Conservation (phyloP, 805 yeast species). For the Kodamaea hsintzibuensis region DNA sequence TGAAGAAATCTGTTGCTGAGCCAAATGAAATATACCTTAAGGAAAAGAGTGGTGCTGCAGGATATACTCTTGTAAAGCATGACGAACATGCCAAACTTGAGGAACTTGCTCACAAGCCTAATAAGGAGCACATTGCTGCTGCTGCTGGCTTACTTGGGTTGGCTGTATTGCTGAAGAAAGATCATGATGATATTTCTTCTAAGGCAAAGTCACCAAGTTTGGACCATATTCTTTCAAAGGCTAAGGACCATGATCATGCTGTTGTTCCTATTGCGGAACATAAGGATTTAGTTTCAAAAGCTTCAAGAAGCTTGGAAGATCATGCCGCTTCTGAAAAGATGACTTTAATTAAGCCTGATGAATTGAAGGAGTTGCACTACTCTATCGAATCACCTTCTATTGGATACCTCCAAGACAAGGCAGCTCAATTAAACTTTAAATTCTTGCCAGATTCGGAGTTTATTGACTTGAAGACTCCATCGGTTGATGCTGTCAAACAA, state of each 20-base stretch:
- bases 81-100: slow-evolving; percentile 2
- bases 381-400: slow-evolving; percentile 13
- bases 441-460: slow-evolving; percentile 12
- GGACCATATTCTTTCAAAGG: slow-evolving; percentile 14
- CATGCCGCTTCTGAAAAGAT: slow-evolving; percentile 16
- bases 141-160: slow-evolving; percentile 12
- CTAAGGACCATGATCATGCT: slow-evolving; percentile 2
- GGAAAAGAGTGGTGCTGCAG: slow-evolving; percentile 2
- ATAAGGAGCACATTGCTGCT: slow-evolving; percentile 10
- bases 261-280: slow-evolving; percentile 20
- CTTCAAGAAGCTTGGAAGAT: slow-evolving; percentile 17
- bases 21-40: neutral
- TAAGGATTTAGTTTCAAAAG: slow-evolving; percentile 49
- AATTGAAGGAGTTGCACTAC: slow-evolving; percentile 15
- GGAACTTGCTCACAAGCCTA: slow-evolving; percentile 15
- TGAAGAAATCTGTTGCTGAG: neutral
- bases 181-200: slow-evolving; percentile 2
- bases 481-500: neutral
- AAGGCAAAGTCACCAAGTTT: slow-evolving; percentile 15
- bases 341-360: slow-evolving; percentile 21
- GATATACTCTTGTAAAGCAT: slow-evolving; percentile 3
- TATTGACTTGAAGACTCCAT: slow-evolving; percentile 12
- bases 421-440: slow-evolving; percentile 6
- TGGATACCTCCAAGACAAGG: slow-evolving; percentile 12
- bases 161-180: slow-evolving; percentile 4